phyloP scores from a whole-genome alignment of 331 rosid species.

The Stylosanthes scabra region DNA sequence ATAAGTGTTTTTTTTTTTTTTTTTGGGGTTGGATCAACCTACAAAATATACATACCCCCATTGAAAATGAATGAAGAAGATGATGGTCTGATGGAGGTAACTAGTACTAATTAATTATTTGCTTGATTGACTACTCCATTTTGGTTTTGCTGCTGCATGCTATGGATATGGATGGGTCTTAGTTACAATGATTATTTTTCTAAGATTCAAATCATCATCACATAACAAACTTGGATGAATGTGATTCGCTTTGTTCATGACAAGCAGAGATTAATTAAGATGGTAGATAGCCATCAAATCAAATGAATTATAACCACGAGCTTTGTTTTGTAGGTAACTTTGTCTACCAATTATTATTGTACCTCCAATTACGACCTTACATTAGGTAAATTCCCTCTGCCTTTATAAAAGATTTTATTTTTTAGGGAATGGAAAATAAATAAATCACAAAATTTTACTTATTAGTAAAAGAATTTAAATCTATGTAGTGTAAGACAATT shows the following conservation, averaged over 20 bases:
- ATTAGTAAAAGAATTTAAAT: too few relatives aligned
- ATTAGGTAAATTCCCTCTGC: neutral
- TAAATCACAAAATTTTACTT: too few relatives aligned
- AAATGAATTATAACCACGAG: too few relatives aligned
- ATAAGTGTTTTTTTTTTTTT: too few relatives aligned
- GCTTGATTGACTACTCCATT: neutral
- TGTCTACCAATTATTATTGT: neutral
- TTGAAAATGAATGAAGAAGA: too few relatives aligned
- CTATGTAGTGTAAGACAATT: too few relatives aligned
- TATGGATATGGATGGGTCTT: neutral
- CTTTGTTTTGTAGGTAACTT: neutral
- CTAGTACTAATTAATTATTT: neutral
- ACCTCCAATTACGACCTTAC: neutral
- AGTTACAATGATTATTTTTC: neutral
- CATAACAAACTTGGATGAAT: neutral
- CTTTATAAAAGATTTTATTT: too few relatives aligned
- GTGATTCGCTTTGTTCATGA: constrained; percentile 7
- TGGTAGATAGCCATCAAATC: constrained; percentile 33
- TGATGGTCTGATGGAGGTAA: too few relatives aligned
- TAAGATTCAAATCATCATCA: neutral
- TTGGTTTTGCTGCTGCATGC: neutral
- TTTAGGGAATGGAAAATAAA: too few relatives aligned
- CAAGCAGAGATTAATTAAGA: neutral
- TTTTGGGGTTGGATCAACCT: too few relatives aligned
- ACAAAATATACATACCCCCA: too few relatives aligned